phyloP scores from a whole-genome alignment of 306 rosid genomes.

The Styphnolobium japonicum region DNA sequence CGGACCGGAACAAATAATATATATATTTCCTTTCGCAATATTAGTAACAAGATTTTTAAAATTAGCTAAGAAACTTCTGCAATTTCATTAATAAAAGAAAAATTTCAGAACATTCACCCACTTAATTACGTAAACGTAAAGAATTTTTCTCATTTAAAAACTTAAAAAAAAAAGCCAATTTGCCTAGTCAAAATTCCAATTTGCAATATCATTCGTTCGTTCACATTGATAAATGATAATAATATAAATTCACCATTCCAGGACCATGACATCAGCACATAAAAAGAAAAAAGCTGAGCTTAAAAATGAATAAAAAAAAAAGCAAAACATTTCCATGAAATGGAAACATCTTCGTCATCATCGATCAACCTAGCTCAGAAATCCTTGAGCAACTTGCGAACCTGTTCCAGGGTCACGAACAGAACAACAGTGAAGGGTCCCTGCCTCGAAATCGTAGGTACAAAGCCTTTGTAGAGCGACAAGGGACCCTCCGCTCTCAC shows the following conservation, averaged over 20 bases:
- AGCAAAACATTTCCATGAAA: neutral
- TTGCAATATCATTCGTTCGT: neutral
- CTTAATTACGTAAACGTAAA: neutral
- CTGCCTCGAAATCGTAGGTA: conserved; percentile 79
- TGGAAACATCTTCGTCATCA: conserved; percentile 13
- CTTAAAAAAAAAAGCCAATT: neutral
- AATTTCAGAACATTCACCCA: neutral
- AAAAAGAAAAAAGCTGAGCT: neutral
- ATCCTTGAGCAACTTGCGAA: conserved; percentile 70
- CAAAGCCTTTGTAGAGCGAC: conserved; percentile 70
- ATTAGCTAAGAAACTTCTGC: too few species aligned
- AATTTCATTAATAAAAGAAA: too few species aligned
- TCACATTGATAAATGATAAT: neutral
- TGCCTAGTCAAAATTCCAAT: neutral
- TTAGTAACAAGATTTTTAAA: too few species aligned
- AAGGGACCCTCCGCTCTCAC: conserved; percentile 72
- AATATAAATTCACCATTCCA: neutral
- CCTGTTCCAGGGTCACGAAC: conserved; percentile 77
- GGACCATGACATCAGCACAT: neutral
- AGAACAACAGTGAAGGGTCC: conserved; percentile 80
- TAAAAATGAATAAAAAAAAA: neutral
- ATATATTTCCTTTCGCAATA: too few species aligned
- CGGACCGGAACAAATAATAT: too few species aligned
- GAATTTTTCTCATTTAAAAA: neutral
- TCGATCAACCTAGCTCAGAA: conserved; percentile 34